phyloP scores from a whole-genome alignment of 1,284 basidiomycete species.

The Papiliotrema fonsecae region DNA sequence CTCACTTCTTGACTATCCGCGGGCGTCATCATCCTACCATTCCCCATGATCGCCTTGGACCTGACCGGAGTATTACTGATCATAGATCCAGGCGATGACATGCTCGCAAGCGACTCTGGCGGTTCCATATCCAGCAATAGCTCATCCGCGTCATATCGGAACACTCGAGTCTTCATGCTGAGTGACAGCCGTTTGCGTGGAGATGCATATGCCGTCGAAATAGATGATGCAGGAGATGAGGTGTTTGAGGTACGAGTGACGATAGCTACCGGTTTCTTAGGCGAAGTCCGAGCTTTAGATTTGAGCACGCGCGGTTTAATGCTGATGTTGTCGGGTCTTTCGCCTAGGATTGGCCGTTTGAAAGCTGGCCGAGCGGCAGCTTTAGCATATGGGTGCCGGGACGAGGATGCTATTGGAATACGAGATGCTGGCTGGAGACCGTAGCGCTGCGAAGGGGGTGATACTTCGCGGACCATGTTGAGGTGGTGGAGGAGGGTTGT shows the following conservation, averaged over 20 bases:
- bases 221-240: neutral
- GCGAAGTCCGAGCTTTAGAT: neutral
- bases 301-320: no score
- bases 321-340: neutral
- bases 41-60: neutral
- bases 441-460: neutral
- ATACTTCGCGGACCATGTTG: constrained; percentile 5
- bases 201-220: neutral
- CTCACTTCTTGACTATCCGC: constrained; percentile 3
- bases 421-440: neutral
- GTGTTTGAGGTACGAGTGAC: neutral
- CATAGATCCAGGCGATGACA: constrained; percentile 3
- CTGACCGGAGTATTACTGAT: neutral
- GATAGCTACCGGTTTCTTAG: neutral
- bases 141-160: neutral
- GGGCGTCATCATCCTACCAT: constrained; percentile 7
- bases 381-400: neutral
- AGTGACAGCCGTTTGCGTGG: neutral
- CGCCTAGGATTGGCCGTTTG: neutral
- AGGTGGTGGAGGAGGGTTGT: neutral
- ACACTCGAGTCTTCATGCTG: neutral
- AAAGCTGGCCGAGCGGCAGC: neutral
- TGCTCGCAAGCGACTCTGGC: neutral
- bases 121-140: neutral
- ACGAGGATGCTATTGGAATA: constrained; percentile 2